Evolutionary conservation across 768 basidiomycete genomes (phyloP), one percentile per base, ranked within the genome.

Genomic region (Boletus edulis): DNA sequence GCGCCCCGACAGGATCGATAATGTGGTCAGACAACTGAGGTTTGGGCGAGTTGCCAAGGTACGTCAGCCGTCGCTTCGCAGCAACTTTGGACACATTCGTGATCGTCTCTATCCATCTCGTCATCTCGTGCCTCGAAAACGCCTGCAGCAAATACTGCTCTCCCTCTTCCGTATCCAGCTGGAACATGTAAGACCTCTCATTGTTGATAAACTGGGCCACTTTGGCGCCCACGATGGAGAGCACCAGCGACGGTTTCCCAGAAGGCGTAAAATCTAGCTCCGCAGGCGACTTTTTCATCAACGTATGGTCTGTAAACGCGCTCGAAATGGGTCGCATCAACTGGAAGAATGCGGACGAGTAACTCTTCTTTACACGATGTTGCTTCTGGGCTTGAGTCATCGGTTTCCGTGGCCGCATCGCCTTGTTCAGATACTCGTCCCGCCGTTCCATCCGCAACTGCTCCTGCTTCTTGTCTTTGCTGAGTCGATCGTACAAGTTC

Each of bases 311-410:
- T 18, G 84, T 84, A 64, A 93, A 93, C 2, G 91, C 91, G 56
- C 84, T 91, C 15, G 91, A 94, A 49, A 92, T 85, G 2, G 91
- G 91, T n/a, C 91, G 81, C 86, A 92, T 92, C 73, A 92, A 78
- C 62, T 84, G 87, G 72, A 92, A 80, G 70, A 93, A 87, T 5
- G 88, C 86, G 1, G 85, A 76, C 18, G 81, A 91, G 77, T 91
- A 87, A 75, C 89, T 91, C 73, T 91, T 89, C 80, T 92, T 92
- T 71, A 86, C 84, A n/a, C 89, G 80, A 57, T 90, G 88, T 52
- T 87, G 86, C 70, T 91, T 89, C 64, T 82, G 82, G n/a, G 72
- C 75, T 5, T 77, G 67, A 0, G 76, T 69, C 54, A 78, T 75
- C 52, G 81, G 82, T 44, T 83, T 79, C 37, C 76, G 74, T 5